Evolutionary conservation across 78 protist genomes (phyloP).

Genomic region (Creolimax fragrantissima): DNA sequence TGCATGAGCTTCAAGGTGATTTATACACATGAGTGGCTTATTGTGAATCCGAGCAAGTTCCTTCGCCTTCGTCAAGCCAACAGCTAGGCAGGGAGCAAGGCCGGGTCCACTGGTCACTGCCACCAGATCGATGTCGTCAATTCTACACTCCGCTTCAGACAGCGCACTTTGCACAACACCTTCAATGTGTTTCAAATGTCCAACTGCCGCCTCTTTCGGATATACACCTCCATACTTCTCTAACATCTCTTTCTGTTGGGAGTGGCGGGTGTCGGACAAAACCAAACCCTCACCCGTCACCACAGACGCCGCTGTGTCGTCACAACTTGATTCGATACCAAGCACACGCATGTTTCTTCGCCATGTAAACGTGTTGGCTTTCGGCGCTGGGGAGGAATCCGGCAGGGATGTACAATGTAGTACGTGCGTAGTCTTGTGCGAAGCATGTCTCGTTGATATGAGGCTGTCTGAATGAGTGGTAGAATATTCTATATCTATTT

Average conservation of each 20-base stretch:
- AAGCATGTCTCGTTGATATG: too few species aligned
- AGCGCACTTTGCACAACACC: not conserved
- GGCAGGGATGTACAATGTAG: too few species aligned
- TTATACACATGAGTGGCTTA: slow-evolving; percentile 1
- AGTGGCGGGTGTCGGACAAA: not conserved
- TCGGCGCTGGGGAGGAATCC: too few species aligned
- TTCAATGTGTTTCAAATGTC: not conserved
- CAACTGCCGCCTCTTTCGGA: not conserved
- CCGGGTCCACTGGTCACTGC: slow-evolving; percentile 7
- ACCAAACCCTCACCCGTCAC: not conserved
- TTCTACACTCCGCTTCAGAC: not conserved
- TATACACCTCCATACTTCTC: not conserved
- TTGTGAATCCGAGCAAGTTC: not conserved
- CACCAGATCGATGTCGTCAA: not conserved
- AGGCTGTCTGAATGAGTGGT: too few species aligned
- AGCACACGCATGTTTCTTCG: not conserved
- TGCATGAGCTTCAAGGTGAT: slow-evolving; percentile 29
- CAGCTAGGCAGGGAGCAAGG: slow-evolving; percentile 4
- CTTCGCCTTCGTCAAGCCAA: not conserved
- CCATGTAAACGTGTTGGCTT: too few species aligned
- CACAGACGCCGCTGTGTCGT: not conserved
- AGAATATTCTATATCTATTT: too few species aligned
- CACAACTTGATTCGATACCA: not conserved
- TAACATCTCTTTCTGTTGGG: not conserved
- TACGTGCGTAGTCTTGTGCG: too few species aligned